Evolutionary conservation across 345 rosid genomes (phyloP), one percentile per base, ranked within the genome.

Genomic region (Iberis pinnata): DNA sequence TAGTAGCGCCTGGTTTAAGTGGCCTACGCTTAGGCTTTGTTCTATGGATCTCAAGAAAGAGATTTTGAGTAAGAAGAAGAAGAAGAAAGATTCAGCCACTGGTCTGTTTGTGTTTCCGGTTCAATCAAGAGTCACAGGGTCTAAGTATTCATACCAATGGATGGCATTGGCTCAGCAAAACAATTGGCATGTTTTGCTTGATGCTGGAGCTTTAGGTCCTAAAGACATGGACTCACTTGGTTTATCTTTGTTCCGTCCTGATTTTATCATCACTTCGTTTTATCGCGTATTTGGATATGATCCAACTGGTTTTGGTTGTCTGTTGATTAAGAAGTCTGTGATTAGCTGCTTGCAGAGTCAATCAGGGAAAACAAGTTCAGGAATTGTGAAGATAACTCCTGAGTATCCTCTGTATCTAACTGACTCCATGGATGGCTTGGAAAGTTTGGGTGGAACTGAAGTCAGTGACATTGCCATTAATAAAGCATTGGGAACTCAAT

Each of bases 171-270:
- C 99, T 60, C 99, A 93, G 71, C 99, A 88, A 69, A 93, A 93
- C 67, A 76, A 82, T 56, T 93, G 99, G 99, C 99, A 93, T 55
- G 99, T 93, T 53, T 74, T 88, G 70, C 95, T 93, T 71, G 99
- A 93, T 60, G 99, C 99, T 25, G 99, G 99, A 2, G 80, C 99
- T 19, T 74, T 93, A 47, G 99, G 99, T 67, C 99, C 99, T 40
- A 93, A 93, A 64, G 99, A 93, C 63, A 93, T 93, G 99, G 99
- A 93, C 60, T 93, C 99, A 0, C 95, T 93, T 9, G 99, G 99
- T 18, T 64, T 93, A 67, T 93, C 99, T 27, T 70, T 93, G 71
- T 93, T 93, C 62, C 86, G 99, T 0, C 99, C 99, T 0, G 97
- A 93, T 78, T 93, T 93, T 52, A 88, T 93, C 53, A 68, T 93